These are phyloP conservation scores for Populus ilicifolia DNA, from an alignment of 345 rosid genomes.

Conservation along the genomic window DNA sequence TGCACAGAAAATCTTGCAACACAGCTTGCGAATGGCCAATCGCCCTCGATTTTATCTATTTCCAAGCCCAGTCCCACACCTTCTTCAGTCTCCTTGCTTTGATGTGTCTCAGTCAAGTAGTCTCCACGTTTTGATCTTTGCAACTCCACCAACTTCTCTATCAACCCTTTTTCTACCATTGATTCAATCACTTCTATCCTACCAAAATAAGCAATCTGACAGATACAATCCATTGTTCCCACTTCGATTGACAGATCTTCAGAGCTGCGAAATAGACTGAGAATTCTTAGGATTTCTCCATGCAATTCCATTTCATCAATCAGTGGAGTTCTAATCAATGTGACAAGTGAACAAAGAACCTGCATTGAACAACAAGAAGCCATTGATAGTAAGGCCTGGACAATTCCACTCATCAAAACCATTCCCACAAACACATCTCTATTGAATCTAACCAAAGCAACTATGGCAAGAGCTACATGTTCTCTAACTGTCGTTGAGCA, in stretches of 20 bases:
- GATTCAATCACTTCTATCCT: slow-evolving; percentile 50
- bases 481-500: slow-evolving; percentile 32
- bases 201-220: slow-evolving; percentile 43
- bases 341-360: slow-evolving; percentile 37
- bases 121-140: slow-evolving; percentile 33
- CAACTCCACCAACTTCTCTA: slow-evolving; percentile 42
- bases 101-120: background rate
- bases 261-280: slow-evolving; percentile 27
- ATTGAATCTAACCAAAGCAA: slow-evolving; percentile 44
- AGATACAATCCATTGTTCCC: slow-evolving; percentile 37
- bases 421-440: slow-evolving; percentile 56
- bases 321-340: slow-evolving; percentile 38
- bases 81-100: background rate
- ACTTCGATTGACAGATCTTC: slow-evolving; percentile 15
- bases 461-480: slow-evolving; percentile 28
- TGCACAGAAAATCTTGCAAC: slow-evolving; percentile 49
- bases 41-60: background rate
- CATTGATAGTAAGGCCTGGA: slow-evolving; percentile 39
- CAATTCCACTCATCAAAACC: slow-evolving; percentile 50
- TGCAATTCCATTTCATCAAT: slow-evolving; percentile 49
- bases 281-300: slow-evolving; percentile 38
- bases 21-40: slow-evolving; percentile 29
- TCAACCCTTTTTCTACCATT: slow-evolving; percentile 37
- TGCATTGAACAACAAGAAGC: slow-evolving; percentile 34
- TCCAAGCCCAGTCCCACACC: background rate